A percentile compares a stretch with the other conserved stretches of the same genome.
Evolutionary conservation across 2,329 filamentous ascomycete species (phyloP).

Genomic region (Ophiostoma novo-ulmi): DNA sequence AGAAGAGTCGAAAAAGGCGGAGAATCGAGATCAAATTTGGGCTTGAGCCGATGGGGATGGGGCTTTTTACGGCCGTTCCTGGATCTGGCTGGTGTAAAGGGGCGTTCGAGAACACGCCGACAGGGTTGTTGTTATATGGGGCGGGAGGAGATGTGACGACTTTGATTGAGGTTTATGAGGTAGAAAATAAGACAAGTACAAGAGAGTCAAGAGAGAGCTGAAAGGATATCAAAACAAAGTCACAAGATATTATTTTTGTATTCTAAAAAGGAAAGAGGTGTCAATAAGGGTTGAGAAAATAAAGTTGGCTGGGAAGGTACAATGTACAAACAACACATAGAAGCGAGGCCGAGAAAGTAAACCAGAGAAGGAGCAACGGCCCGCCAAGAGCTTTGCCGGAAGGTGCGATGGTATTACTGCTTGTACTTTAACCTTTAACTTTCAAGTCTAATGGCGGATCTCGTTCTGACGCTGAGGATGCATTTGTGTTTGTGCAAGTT

Average conservation of each 20-base stretch:
- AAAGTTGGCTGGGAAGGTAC: background rate
- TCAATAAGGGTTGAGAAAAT: background rate
- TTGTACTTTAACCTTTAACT: too few relatives aligned
- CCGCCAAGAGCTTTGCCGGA: background rate
- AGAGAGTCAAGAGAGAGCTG: background rate
- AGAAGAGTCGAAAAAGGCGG: background rate
- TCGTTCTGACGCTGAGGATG: background rate
- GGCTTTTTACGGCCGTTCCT: background rate
- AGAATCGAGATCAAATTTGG: background rate
- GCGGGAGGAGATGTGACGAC: background rate
- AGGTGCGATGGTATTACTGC: background rate
- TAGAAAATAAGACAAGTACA: background rate
- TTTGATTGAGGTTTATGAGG: background rate
- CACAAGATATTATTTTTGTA: background rate
- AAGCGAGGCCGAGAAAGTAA: background rate
- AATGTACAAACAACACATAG: background rate
- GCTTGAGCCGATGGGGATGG: background rate
- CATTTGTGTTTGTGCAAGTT: too few relatives aligned
- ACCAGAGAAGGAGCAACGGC: background rate
- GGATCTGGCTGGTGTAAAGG: conserved; percentile 7
- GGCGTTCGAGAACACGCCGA: background rate
- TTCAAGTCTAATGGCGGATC: background rate
- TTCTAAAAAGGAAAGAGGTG: background rate
- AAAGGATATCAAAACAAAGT: background rate
- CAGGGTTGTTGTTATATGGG: background rate